phyloP scores from a whole-genome alignment of 306 rosid genomes.

The Mucuna pruriens region DNA sequence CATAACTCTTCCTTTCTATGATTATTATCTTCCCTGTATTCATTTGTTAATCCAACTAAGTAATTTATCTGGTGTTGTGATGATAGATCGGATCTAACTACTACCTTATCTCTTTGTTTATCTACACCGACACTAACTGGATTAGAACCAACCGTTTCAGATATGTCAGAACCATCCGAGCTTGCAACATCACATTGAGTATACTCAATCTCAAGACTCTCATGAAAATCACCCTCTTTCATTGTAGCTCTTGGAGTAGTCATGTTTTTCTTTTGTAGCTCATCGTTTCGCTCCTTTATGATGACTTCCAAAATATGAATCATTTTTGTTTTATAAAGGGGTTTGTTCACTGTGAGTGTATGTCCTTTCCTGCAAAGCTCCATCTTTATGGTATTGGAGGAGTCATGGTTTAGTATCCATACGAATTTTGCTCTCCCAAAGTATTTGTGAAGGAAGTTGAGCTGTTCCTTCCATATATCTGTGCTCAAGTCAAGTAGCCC shows the following conservation, averaged over 20 bases:
- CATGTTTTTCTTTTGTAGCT: conserved; percentile 55
- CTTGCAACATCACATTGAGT: conserved; percentile 70
- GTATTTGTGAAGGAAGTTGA: conserved; percentile 80
- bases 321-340: conserved; percentile 86
- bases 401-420: conserved; percentile 89
- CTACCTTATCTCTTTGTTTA: conserved; percentile 41
- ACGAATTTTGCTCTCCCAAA: conserved; percentile 75
- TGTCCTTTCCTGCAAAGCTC: conserved; percentile 87
- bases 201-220: conserved; percentile 83
- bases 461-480: conserved; percentile 95
- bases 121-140: conserved; percentile 43
- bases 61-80: conserved; percentile 49
- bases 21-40: conserved; percentile 43
- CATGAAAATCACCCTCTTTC: conserved; percentile 68
- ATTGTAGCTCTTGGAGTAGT: conserved; percentile 43
- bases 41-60: conserved; percentile 60
- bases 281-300: conserved; percentile 65
- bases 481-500: conserved; percentile 96
- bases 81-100: conserved; percentile 38
- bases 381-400: conserved; percentile 72
- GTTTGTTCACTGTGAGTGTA: conserved; percentile 67
- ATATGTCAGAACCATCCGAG: conserved; percentile 82
- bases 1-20: conserved; percentile 45
- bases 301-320: conserved; percentile 82
- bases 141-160: conserved; percentile 53